Conservation (phyloP, 2,329 filamentous ascomycete species). For the Whalleya microplaca region DNA sequence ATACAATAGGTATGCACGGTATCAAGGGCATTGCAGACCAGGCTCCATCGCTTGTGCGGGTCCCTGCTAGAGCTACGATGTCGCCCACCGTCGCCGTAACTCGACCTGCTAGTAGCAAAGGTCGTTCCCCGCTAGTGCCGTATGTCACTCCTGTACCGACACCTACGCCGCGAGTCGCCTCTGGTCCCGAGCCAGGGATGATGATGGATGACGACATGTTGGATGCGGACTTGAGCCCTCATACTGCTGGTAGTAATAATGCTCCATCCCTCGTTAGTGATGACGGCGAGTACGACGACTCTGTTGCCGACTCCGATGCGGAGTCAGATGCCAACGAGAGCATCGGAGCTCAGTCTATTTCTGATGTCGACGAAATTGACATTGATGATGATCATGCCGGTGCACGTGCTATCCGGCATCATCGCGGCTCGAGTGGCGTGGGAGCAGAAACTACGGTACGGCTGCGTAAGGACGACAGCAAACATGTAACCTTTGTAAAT, state of each 20-base stretch:
- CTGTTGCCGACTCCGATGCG: constrained; percentile 64
- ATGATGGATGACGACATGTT: constrained; percentile 55
- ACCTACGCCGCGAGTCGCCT: constrained; percentile 36
- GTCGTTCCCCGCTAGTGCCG: constrained; percentile 45
- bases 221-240: constrained; percentile 69
- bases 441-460: constrained; percentile 47
- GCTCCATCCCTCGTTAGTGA: constrained; percentile 81
- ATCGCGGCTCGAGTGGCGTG: constrained; percentile 40
- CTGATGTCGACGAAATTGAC: constrained; percentile 65
- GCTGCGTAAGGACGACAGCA: constrained; percentile 57
- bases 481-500: constrained; percentile 60
- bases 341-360: constrained; percentile 61
- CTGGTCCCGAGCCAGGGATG: constrained; percentile 27
- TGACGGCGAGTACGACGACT: constrained; percentile 77
- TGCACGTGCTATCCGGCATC: constrained; percentile 48
- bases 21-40: constrained; percentile 47
- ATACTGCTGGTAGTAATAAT: constrained; percentile 72
- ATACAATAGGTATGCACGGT: constrained; percentile 46
- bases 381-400: constrained; percentile 60
- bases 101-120: constrained; percentile 63
- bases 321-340: constrained; percentile 61
- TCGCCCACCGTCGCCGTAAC: constrained; percentile 51
- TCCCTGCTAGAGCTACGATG: constrained; percentile 61
- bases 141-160: constrained; percentile 45
- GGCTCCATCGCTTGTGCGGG: constrained; percentile 47